These are phyloP conservation scores for Elaphomyces granulatus DNA, from an alignment of 495 filamentous ascomycete species.

Conservation along the genomic window DNA sequence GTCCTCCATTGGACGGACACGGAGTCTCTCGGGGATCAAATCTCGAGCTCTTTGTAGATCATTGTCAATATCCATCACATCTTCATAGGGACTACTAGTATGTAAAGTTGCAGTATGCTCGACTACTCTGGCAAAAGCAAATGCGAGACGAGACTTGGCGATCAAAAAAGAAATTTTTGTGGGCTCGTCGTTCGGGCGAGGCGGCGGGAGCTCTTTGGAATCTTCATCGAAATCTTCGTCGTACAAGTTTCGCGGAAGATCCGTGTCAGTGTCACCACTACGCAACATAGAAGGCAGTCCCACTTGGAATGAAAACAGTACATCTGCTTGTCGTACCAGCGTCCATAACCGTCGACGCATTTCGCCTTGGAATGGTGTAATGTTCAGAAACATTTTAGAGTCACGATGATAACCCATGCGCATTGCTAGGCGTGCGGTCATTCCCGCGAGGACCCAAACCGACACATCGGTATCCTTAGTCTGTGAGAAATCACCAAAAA, in stretches of 20 bases:
- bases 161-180: slow-evolving; percentile 88
- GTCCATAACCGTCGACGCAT: slow-evolving; percentile 85
- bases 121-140: slow-evolving; percentile 46
- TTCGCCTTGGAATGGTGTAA: slow-evolving; percentile 80
- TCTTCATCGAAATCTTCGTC: slow-evolving; percentile 86
- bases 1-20: slow-evolving; percentile 63
- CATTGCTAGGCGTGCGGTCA: slow-evolving; percentile 76
- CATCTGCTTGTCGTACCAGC: slow-evolving; percentile 64
- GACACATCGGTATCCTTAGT: slow-evolving; percentile 68
- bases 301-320: slow-evolving; percentile 81
- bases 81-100: slow-evolving; percentile 52
- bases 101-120: slow-evolving; percentile 32
- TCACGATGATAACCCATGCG: slow-evolving; percentile 95
- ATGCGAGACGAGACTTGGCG: slow-evolving; percentile 51
- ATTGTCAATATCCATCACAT: slow-evolving; percentile 67
- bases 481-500: slow-evolving; percentile 66
- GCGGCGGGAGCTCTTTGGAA: slow-evolving; percentile 58
- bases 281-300: slow-evolving; percentile 86
- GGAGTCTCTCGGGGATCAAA: slow-evolving; percentile 63
- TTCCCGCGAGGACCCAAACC: slow-evolving; percentile 66
- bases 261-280: slow-evolving; percentile 66
- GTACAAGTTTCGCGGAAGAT: slow-evolving; percentile 76
- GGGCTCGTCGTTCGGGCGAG: slow-evolving; percentile 57
- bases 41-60: slow-evolving; percentile 58
- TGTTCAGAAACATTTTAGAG: slow-evolving; percentile 63